Evolutionary conservation across 129 eudicot genomes (phyloP).

Genomic region (Glebionis coronaria): DNA sequence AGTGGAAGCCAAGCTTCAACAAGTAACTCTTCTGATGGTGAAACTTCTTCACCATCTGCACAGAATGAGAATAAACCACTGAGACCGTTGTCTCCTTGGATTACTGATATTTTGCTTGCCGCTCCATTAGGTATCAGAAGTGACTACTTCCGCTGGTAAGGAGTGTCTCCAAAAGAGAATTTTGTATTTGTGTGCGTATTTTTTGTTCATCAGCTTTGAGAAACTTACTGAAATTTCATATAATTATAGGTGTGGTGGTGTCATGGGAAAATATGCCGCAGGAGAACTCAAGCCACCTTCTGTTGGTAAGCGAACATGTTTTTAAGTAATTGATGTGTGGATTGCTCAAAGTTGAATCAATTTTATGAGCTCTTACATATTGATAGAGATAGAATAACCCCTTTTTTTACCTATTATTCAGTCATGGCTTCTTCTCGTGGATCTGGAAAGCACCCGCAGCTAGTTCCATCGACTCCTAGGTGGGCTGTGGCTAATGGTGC

Average conservation of each 20-base stretch:
- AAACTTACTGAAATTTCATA: constrained; percentile 7
- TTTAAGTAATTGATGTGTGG: neutral
- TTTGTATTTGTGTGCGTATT: constrained; percentile 6
- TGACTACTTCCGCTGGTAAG: constrained; percentile 97
- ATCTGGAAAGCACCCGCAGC: constrained; percentile 95
- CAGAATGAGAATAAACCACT: constrained; percentile 71
- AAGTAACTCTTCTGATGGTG: constrained; percentile 47
- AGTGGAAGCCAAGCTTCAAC: constrained; percentile 71
- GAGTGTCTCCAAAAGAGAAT: constrained; percentile 12
- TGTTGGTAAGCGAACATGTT: constrained; percentile 44
- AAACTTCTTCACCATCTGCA: constrained; percentile 36
- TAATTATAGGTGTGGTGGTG: constrained; percentile 88
- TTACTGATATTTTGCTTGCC: constrained; percentile 91
- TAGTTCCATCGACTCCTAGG: constrained; percentile 89
- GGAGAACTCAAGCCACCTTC: constrained; percentile 98
- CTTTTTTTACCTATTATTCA: neutral
- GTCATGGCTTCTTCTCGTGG: constrained; percentile 79
- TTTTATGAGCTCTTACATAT: neutral
- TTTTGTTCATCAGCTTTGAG: neutral
- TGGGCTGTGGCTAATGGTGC: constrained; percentile 99
- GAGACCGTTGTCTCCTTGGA: constrained; percentile 97
- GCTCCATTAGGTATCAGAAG: constrained; percentile 96
- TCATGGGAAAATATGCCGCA: constrained; percentile 94
- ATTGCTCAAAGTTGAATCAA: neutral
- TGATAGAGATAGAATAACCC: constrained; percentile 8